phyloP scores from a whole-genome alignment of 2,329 filamentous ascomycete species.

The Ceratocystis ficicola region DNA sequence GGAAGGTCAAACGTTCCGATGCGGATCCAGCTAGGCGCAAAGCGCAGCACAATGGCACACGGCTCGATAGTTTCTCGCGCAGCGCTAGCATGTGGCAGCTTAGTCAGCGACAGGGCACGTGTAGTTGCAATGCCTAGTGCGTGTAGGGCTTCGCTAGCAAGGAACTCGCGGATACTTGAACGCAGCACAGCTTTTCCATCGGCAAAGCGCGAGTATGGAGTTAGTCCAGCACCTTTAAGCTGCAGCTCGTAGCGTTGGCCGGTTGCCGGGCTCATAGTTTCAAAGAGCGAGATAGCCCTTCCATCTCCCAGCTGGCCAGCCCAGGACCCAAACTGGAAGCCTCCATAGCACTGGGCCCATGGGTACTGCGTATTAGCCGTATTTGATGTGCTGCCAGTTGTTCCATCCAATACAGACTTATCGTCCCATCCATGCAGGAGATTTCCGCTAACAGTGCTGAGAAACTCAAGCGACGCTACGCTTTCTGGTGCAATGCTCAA shows the following conservation, averaged over 20 bases:
- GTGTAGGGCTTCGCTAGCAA: conserved; percentile 81
- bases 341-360: conserved; percentile 97
- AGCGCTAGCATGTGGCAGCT: conserved; percentile 61
- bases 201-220: conserved; percentile 90
- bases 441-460: conserved; percentile 67
- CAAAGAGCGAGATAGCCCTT: conserved; percentile 86
- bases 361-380: conserved; percentile 46
- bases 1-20: conserved; percentile 96
- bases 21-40: conserved; percentile 82
- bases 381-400: conserved; percentile 35
- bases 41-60: conserved; percentile 82
- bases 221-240: conserved; percentile 84
- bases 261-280: conserved; percentile 63
- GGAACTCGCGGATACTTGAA: conserved; percentile 85
- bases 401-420: conserved; percentile 39
- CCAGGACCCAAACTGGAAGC: conserved; percentile 72
- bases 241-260: conserved; percentile 77
- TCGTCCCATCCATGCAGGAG: conserved; percentile 68
- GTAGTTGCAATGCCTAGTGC: conserved; percentile 78
- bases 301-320: conserved; percentile 93
- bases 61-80: conserved; percentile 71
- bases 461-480: conserved; percentile 60
- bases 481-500: conserved; percentile 63
- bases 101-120: conserved; percentile 67
- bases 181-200: conserved; percentile 89